phyloP scores from a whole-genome alignment of 2,329 filamentous ascomycete species.

The Curvularia eragrostidis region DNA sequence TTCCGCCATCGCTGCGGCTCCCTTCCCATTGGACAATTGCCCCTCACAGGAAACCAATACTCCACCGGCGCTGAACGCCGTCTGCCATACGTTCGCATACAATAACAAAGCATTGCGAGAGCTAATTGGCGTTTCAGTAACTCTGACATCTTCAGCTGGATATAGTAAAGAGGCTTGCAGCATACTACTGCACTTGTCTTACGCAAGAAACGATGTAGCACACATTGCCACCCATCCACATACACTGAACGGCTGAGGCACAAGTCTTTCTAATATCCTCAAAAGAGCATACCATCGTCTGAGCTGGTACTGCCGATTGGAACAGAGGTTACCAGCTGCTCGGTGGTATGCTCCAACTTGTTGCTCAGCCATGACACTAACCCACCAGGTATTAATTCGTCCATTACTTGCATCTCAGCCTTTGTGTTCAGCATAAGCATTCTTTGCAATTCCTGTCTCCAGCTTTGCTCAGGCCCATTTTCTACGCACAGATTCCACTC shows the following conservation, averaged over 20 bases:
- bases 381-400: constrained; percentile 48
- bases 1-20: constrained; percentile 26
- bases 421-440: constrained; percentile 79
- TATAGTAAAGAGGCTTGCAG: neutral
- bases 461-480: constrained; percentile 47
- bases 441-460: constrained; percentile 67
- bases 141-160: neutral
- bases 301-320: constrained; percentile 13
- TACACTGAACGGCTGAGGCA: neutral
- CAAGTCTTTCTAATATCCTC: constrained; percentile 2
- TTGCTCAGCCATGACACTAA: constrained; percentile 41
- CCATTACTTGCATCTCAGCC: constrained; percentile 77
- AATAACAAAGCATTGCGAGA: neutral
- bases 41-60: constrained; percentile 17
- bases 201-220: constrained; percentile 4
- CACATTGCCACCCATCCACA: neutral
- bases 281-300: constrained; percentile 41
- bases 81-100: neutral
- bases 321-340: neutral
- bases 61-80: constrained; percentile 19
- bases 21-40: constrained; percentile 28
- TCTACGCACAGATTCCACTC: constrained; percentile 48
- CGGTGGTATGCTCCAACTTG: constrained; percentile 25
- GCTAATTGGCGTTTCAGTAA: neutral
- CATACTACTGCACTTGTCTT: neutral